Conservation (phyloP, 192 early-diverging fungal species). For the Hyaloraphidium curvatum region DNA sequence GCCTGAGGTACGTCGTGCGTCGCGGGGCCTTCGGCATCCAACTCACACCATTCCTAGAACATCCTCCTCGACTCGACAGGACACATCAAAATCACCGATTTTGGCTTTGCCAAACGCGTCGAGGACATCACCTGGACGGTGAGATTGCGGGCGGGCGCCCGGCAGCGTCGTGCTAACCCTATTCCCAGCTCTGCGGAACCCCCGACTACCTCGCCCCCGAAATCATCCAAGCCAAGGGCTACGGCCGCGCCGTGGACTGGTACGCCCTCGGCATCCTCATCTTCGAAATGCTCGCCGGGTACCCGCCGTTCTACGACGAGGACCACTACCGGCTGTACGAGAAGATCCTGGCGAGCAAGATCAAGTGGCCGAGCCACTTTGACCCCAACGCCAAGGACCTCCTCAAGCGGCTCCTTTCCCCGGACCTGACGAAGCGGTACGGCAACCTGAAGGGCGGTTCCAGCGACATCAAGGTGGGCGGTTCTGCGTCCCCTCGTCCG, state of each 20-base stretch:
- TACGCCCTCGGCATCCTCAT: constrained; percentile 84
- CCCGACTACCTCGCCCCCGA: constrained; percentile 61
- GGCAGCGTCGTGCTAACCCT: too few relatives aligned
- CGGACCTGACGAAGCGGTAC: constrained; percentile 65
- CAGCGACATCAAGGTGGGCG: constrained; percentile 81
- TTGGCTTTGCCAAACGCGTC: constrained; percentile 72
- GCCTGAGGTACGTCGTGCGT: constrained; percentile 27
- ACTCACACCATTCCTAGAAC: constrained; percentile 24
- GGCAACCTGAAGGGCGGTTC: constrained; percentile 72
- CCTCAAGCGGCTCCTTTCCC: constrained; percentile 54
- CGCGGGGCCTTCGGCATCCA: not conserved
- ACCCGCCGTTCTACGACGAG: constrained; percentile 90
- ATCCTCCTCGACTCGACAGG: constrained; percentile 49
- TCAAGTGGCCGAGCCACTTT: constrained; percentile 73
- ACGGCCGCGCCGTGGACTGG: constrained; percentile 88
- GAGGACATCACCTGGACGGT: constrained; percentile 67
- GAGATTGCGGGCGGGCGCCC: too few relatives aligned
- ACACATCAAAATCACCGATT: constrained; percentile 74
- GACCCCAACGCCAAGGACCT: constrained; percentile 65
- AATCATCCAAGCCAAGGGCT: constrained; percentile 83
- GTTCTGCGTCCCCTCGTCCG: too few relatives aligned
- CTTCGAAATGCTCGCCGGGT: constrained; percentile 88
- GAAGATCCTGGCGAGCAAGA: constrained; percentile 70
- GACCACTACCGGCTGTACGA: constrained; percentile 84
- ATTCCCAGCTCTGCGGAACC: constrained; percentile 64